Conservation (phyloP, 2,329 filamentous ascomycete genomes). For the Xylogone sp. region DNA sequence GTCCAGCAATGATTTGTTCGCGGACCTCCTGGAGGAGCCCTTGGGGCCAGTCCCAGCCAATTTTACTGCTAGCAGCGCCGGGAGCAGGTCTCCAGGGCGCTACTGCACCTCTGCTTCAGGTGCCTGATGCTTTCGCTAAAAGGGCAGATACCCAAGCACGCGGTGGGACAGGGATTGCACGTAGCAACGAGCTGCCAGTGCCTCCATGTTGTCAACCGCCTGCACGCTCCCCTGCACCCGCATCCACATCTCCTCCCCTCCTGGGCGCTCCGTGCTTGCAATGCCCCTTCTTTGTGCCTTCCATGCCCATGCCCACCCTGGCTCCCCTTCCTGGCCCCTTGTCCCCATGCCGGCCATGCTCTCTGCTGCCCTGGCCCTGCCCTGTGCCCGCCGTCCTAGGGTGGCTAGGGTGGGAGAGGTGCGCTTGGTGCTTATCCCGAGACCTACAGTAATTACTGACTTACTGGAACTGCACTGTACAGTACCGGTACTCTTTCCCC, state of each 20-base stretch:
- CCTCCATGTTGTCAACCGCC: background rate
- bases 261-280: background rate
- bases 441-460: too few species aligned
- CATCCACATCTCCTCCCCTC: conserved; percentile 8
- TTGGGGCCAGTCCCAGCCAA: background rate
- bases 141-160: background rate
- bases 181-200: background rate
- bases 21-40: too few species aligned
- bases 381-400: background rate
- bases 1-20: too few species aligned
- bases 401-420: background rate
- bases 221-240: background rate
- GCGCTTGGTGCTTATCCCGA: background rate
- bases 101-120: background rate
- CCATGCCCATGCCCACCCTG: background rate
- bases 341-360: background rate
- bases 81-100: background rate
- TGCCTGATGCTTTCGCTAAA: background rate
- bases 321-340: background rate
- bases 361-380: background rate
- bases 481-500: too few species aligned
- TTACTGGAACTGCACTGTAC: too few species aligned
- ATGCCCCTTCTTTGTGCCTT: background rate
- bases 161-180: background rate
- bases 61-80: background rate